These are phyloP conservation scores for Corymbia calophylla DNA, from an alignment of 441 rosid species.

Conservation along the genomic window DNA sequence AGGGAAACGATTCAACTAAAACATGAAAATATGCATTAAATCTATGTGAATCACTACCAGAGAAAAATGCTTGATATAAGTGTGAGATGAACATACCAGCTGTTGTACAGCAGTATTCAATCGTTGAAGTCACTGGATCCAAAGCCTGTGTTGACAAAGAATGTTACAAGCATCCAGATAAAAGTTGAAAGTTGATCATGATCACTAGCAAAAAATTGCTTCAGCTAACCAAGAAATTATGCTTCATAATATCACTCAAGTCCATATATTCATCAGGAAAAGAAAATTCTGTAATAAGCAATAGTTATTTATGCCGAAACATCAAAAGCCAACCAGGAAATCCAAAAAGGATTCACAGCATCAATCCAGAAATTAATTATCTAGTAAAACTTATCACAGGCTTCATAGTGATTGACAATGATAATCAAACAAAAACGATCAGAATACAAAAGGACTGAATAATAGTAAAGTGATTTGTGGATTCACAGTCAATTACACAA, in stretches of 20 bases:
- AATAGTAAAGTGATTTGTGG: neutral
- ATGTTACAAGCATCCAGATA: neutral
- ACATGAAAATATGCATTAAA: neutral
- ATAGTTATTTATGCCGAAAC: neutral
- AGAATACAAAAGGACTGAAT: neutral
- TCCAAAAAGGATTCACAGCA: neutral
- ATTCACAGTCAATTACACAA: neutral
- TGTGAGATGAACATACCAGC: slow-evolving; percentile 50
- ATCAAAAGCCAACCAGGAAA: neutral
- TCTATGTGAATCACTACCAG: neutral
- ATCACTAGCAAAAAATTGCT: neutral
- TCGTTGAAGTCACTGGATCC: slow-evolving; percentile 68
- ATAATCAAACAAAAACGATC: neutral
- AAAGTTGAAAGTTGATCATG: neutral
- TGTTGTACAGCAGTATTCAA: slow-evolving; percentile 77
- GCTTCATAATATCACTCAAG: neutral
- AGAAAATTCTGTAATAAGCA: neutral
- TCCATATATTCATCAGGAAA: neutral
- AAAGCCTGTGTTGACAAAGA: slow-evolving; percentile 35
- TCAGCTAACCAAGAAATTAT: neutral
- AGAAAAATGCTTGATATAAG: neutral
- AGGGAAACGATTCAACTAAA: neutral
- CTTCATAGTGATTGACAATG: neutral
- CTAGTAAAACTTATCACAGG: neutral
- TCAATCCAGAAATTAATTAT: neutral